These are phyloP conservation scores for Phanerochaete carnosa DNA, from an alignment of 768 basidiomycete species.

Conservation along the genomic window DNA sequence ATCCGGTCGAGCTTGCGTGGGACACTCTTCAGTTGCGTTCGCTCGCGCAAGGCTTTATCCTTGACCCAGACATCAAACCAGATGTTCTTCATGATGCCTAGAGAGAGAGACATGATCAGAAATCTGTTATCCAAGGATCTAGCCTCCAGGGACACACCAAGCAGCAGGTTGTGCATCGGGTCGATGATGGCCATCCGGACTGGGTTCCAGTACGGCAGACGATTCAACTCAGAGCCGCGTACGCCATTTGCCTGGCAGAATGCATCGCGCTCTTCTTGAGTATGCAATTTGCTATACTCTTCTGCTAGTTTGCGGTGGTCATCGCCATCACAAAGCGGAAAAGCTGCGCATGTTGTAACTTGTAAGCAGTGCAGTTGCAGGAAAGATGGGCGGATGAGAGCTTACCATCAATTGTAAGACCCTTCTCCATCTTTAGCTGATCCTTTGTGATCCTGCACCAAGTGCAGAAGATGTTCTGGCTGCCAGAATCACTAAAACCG, in stretches of 20 bases:
- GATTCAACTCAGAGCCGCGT: constrained; percentile 14
- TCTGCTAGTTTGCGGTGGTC: constrained; percentile 8
- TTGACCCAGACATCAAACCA: constrained; percentile 13
- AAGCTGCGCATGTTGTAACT: too few relatives aligned
- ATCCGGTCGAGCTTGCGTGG: constrained; percentile 22
- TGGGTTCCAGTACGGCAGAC: constrained; percentile 30
- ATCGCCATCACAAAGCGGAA: constrained; percentile 4
- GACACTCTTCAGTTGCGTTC: background rate
- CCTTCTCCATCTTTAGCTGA: constrained; percentile 11
- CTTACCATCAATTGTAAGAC: constrained; percentile 6
- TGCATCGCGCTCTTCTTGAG: constrained; percentile 8
- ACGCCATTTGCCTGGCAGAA: constrained; percentile 17
- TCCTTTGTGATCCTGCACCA: constrained; percentile 12
- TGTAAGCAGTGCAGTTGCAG: too few relatives aligned
- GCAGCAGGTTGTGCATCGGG: constrained; percentile 30
- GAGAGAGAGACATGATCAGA: background rate
- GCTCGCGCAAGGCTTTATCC: constrained; percentile 1
- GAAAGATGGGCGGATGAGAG: too few relatives aligned
- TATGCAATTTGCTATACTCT: constrained; percentile 8
- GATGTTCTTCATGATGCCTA: constrained; percentile 15
- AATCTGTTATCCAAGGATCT: background rate
- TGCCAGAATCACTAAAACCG: constrained; percentile 19
- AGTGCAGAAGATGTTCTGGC: constrained; percentile 13
- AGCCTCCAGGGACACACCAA: constrained; percentile 8
- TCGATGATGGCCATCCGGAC: constrained; percentile 25